Evolutionary conservation across 2,329 filamentous ascomycete genomes (phyloP).

Genomic region (Diaporthe destruens): DNA sequence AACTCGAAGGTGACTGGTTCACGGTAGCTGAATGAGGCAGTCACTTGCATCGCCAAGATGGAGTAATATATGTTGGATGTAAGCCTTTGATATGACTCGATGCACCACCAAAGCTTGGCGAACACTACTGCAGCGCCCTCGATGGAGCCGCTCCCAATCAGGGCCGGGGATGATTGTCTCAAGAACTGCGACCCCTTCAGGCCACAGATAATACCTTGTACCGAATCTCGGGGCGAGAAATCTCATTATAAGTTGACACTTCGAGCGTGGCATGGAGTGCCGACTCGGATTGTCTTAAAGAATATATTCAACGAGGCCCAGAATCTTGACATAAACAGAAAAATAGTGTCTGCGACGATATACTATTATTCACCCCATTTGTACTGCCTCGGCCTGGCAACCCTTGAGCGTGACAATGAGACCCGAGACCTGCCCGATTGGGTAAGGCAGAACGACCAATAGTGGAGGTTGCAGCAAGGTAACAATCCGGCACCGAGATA

Average conservation of each 20-base stretch:
- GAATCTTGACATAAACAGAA: background rate
- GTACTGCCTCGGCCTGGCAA: constrained; percentile 14
- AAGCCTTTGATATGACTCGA: constrained; percentile 30
- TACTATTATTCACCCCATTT: background rate
- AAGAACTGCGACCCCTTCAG: constrained; percentile 8
- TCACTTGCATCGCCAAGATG: constrained; percentile 30
- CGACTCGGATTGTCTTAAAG: background rate
- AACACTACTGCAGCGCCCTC: constrained; percentile 28
- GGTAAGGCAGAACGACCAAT: constrained; percentile 15
- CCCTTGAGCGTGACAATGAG: constrained; percentile 2
- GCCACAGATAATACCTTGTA: background rate
- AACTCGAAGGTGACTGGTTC: constrained; percentile 23
- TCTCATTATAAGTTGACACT: background rate
- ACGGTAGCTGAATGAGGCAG: constrained; percentile 30
- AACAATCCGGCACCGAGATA: constrained; percentile 25
- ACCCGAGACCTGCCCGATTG: constrained; percentile 31
- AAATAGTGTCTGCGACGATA: background rate
- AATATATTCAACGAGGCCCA: background rate
- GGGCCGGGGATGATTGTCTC: background rate
- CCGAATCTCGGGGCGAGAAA: background rate
- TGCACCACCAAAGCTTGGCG: constrained; percentile 33
- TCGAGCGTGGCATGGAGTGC: background rate
- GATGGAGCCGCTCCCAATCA: constrained; percentile 23
- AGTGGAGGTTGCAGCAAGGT: constrained; percentile 26
- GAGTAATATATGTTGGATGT: constrained; percentile 15